phyloP scores from a whole-genome alignment of 2,329 filamentous ascomycete species.

The Diaporthe nobilis region DNA sequence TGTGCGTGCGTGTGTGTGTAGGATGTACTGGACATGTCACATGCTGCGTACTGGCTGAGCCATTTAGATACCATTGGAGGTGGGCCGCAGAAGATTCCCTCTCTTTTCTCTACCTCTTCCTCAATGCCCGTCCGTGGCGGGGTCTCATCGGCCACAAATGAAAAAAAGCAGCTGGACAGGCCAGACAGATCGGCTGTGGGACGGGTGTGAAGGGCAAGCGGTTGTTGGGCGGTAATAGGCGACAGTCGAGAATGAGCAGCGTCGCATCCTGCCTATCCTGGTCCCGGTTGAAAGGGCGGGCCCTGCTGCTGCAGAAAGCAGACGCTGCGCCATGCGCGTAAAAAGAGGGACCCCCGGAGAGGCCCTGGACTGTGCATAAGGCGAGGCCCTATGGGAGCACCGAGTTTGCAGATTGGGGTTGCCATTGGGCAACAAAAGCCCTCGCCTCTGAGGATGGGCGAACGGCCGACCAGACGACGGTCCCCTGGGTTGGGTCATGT shows the following conservation, averaged over 20 bases:
- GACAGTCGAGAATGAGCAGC: conserved; percentile 29
- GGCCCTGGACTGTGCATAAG: conserved; percentile 57
- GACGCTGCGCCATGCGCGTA: conserved; percentile 60
- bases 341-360: conserved; percentile 43
- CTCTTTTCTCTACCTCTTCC: neutral
- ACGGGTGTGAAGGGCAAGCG: conserved; percentile 1
- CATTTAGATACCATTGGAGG: conserved; percentile 3
- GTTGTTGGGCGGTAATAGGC: conserved; percentile 37
- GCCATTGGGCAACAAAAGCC: conserved; percentile 53
- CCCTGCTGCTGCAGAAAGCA: conserved; percentile 48
- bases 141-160: conserved; percentile 16
- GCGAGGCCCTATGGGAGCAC: conserved; percentile 57
- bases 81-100: neutral
- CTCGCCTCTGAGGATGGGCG: conserved; percentile 38
- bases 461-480: conserved; percentile 22
- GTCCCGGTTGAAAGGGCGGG: conserved; percentile 28
- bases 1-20: neutral
- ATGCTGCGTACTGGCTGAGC: neutral
- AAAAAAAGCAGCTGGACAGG: conserved; percentile 14
- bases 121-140: neutral
- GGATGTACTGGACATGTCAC: neutral
- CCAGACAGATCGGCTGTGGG: conserved; percentile 25
- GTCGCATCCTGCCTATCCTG: conserved; percentile 32
- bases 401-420: conserved; percentile 49
- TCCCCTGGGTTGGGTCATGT: conserved; percentile 13